Conservation (phyloP, 2,329 filamentous ascomycete species). For the Acephala macrosclerotiorum region DNA sequence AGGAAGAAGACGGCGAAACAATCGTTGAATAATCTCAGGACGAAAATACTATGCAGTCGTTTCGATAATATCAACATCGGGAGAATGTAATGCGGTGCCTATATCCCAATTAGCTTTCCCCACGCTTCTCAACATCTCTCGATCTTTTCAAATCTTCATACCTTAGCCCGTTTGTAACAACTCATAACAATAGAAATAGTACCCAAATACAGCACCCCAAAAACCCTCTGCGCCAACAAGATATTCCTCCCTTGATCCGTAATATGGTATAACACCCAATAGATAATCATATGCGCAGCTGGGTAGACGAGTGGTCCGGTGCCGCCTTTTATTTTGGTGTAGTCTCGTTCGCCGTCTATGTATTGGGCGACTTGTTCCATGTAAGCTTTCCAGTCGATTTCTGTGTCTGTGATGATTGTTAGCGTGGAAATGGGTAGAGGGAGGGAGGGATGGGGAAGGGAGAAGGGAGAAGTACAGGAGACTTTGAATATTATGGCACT, state of each 20-base stretch:
- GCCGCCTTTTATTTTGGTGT: constrained; percentile 82
- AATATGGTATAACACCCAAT: constrained; percentile 78
- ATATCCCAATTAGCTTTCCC: constrained; percentile 21
- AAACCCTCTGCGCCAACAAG: constrained; percentile 81
- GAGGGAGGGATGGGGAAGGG: background rate
- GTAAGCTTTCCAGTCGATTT: constrained; percentile 97
- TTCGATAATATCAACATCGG: constrained; percentile 89
- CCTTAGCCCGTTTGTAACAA: constrained; percentile 80
- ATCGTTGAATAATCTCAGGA: constrained; percentile 95
- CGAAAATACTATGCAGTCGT: constrained; percentile 89
- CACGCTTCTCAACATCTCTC: background rate
- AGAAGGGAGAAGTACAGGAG: constrained; percentile 36
- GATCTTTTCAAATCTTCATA: constrained; percentile 48
- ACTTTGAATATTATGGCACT: constrained; percentile 41
- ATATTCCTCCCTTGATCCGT: constrained; percentile 82
- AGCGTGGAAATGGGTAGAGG: background rate
- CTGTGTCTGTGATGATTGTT: constrained; percentile 71
- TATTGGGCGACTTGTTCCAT: constrained; percentile 91
- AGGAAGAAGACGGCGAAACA: constrained; percentile 86
- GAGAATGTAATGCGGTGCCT: constrained; percentile 88
- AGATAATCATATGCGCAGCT: constrained; percentile 91
- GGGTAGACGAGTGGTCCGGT: constrained; percentile 97
- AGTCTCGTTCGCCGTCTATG: constrained; percentile 85
- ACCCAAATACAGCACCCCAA: constrained; percentile 79
- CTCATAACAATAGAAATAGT: constrained; percentile 80